Conservation (phyloP, 441 rosid species). For the Arabidopsis hybrid region DNA sequence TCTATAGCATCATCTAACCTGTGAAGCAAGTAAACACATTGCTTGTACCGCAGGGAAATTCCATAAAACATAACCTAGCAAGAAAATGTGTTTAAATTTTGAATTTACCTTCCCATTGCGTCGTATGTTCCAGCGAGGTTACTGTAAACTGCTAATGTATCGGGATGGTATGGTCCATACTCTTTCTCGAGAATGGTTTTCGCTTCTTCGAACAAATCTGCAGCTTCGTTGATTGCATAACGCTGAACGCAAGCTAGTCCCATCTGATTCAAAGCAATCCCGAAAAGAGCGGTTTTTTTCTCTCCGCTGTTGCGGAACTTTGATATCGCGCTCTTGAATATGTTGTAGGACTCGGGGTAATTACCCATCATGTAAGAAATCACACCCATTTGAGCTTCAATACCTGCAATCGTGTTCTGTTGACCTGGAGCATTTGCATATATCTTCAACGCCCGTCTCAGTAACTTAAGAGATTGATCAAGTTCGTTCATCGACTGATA, state of each 20-base stretch:
- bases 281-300: slow-evolving; percentile 81
- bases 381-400: slow-evolving; percentile 94
- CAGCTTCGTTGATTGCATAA: slow-evolving; percentile 78
- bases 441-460: slow-evolving; percentile 69
- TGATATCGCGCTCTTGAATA: slow-evolving; percentile 65
- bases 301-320: slow-evolving; percentile 84
- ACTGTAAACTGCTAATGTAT: slow-evolving; percentile 88
- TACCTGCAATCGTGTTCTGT: slow-evolving; percentile 83
- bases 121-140: slow-evolving; percentile 97
- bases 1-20: slow-evolving; percentile 90
- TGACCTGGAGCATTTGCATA: slow-evolving; percentile 72
- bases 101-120: slow-evolving; percentile 90
- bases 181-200: slow-evolving; percentile 78
- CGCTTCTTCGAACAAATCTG: slow-evolving; percentile 86
- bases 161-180: slow-evolving; percentile 88
- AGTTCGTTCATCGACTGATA: slow-evolving; percentile 87
- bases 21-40: slow-evolving; percentile 36
- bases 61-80: neutral
- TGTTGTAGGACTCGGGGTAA: slow-evolving; percentile 69
- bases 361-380: slow-evolving; percentile 85
- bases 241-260: slow-evolving; percentile 89
- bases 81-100: neutral
- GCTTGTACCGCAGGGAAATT: neutral
- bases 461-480: slow-evolving; percentile 68
- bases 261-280: slow-evolving; percentile 87